These are phyloP conservation scores for Hymenoscyphus linearis DNA, from an alignment of 2,329 filamentous ascomycete genomes.

Conservation along the genomic window DNA sequence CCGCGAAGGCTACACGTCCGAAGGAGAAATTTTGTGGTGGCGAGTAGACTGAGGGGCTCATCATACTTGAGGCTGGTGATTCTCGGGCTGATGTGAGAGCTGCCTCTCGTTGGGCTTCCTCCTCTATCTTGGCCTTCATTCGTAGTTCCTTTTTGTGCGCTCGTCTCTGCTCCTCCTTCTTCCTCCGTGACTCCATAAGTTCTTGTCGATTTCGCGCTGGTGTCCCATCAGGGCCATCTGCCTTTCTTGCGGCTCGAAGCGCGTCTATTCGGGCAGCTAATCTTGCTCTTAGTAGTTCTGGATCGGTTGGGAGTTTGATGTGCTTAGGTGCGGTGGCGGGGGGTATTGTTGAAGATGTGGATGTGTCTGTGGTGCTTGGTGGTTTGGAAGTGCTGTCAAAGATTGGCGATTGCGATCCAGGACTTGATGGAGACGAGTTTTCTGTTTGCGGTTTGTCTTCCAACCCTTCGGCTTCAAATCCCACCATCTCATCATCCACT, in stretches of 20 bases:
- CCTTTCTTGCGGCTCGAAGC: slow-evolving; percentile 79
- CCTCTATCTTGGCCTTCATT: slow-evolving; percentile 71
- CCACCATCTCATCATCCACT: slow-evolving; percentile 33
- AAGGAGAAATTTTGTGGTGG: slow-evolving; percentile 75
- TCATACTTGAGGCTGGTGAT: slow-evolving; percentile 49
- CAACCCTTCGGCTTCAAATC: slow-evolving; percentile 44
- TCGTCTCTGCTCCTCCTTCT: slow-evolving; percentile 82
- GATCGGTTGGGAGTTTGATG: slow-evolving; percentile 63
- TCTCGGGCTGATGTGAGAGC: slow-evolving; percentile 54
- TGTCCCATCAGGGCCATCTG: slow-evolving; percentile 75
- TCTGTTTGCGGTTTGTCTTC: slow-evolving; percentile 40
- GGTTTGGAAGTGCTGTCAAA: slow-evolving; percentile 50
- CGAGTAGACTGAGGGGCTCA: slow-evolving; percentile 50
- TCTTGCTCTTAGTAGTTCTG: slow-evolving; percentile 69
- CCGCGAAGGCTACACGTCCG: slow-evolving; percentile 82
- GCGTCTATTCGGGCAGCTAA: slow-evolving; percentile 79
- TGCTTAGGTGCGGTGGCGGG: slow-evolving; percentile 58
- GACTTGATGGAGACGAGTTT: slow-evolving; percentile 37
- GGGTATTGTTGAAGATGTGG: slow-evolving; percentile 61
- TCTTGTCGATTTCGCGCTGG: slow-evolving; percentile 84
- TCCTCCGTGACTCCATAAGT: slow-evolving; percentile 80
- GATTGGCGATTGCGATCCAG: slow-evolving; percentile 52
- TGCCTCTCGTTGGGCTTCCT: slow-evolving; percentile 61
- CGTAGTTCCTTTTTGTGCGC: slow-evolving; percentile 84
- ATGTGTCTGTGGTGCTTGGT: slow-evolving; percentile 57